A percentile compares a stretch with the other conserved stretches of the same genome.
These are phyloP conservation scores for Fusarium sp. DNA, from an alignment of 2,329 filamentous ascomycete genomes.

Conservation along the genomic window DNA sequence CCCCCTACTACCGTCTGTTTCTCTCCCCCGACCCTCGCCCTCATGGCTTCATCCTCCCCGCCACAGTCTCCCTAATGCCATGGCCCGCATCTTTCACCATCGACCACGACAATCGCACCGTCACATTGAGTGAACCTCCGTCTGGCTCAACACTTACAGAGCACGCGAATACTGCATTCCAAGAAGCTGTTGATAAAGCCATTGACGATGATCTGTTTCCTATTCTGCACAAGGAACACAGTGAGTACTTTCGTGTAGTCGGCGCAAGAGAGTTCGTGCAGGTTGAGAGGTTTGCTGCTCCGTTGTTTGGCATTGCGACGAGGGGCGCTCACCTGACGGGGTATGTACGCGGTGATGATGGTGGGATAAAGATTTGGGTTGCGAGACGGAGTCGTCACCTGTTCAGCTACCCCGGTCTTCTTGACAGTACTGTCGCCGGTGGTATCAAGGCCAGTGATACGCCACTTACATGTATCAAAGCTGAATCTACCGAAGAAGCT, in stretches of 20 bases:
- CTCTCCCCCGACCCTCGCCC: slow-evolving; percentile 56
- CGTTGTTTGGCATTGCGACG: slow-evolving; percentile 73
- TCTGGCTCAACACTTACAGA: slow-evolving; percentile 35
- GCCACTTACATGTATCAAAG: slow-evolving; percentile 73
- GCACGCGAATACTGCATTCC: slow-evolving; percentile 52
- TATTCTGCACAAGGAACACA: slow-evolving; percentile 50
- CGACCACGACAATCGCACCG: slow-evolving; percentile 43
- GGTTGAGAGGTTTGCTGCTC: slow-evolving; percentile 69
- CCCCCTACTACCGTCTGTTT: slow-evolving; percentile 56
- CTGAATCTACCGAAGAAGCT: slow-evolving; percentile 80
- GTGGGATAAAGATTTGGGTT: slow-evolving; percentile 73
- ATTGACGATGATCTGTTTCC: slow-evolving; percentile 51
- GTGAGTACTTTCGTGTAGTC: slow-evolving; percentile 54
- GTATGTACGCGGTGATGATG: slow-evolving; percentile 55
- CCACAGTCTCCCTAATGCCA: slow-evolving; percentile 57
- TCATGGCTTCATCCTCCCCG: slow-evolving; percentile 60
- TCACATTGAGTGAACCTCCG: slow-evolving; percentile 46
- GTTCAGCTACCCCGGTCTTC: slow-evolving; percentile 76
- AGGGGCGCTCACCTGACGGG: slow-evolving; percentile 75
- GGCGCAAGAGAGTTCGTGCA: slow-evolving; percentile 50
- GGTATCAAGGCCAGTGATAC: slow-evolving; percentile 74
- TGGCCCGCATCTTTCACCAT: slow-evolving; percentile 54
- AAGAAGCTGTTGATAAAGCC: slow-evolving; percentile 51
- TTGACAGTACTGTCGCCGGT: slow-evolving; percentile 84
- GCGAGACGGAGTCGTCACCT: slow-evolving; percentile 72